Evolutionary conservation across 768 basidiomycete species (phyloP).

Genomic region (Termitomyces titanicus): DNA sequence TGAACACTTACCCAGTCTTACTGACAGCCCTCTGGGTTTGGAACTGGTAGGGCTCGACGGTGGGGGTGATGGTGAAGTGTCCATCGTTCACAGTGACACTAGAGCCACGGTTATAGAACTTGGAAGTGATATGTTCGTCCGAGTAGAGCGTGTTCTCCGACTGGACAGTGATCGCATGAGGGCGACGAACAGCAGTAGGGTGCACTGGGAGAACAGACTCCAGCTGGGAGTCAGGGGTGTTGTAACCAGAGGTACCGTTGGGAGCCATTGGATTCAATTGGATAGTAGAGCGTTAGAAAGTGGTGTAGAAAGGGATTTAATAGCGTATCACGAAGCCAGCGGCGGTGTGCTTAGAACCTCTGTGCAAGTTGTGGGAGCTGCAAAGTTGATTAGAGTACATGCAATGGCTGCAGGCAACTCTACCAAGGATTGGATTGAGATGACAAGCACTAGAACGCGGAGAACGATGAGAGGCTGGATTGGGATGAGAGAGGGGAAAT

Average conservation of each 20-base stretch:
- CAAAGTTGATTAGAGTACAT: conserved; percentile 97
- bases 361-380: conserved; percentile 82
- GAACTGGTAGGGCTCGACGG: conserved; percentile 82
- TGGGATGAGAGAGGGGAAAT: not conserved
- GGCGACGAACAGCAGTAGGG: conserved; percentile 81
- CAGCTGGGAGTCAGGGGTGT: conserved; percentile 68
- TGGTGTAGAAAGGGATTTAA: conserved; percentile 27
- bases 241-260: conserved; percentile 60
- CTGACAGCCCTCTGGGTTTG: conserved; percentile 81
- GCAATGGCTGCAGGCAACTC: conserved; percentile 35
- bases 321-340: conserved; percentile 58
- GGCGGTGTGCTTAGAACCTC: conserved; percentile 82
- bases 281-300: not conserved
- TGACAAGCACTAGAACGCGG: not conserved
- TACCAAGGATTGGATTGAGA: not conserved
- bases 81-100: conserved; percentile 68
- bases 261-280: conserved; percentile 29
- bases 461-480: not conserved
- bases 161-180: conserved; percentile 73
- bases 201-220: conserved; percentile 72
- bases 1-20: conserved; percentile 78
- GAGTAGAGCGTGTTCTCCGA: conserved; percentile 80
- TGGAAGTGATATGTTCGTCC: conserved; percentile 79
- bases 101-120: conserved; percentile 78
- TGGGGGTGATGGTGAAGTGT: conserved; percentile 76